These are phyloP conservation scores for Phytopythium vexans DNA, from an alignment of 352 stramenopile species.

Conservation along the genomic window DNA sequence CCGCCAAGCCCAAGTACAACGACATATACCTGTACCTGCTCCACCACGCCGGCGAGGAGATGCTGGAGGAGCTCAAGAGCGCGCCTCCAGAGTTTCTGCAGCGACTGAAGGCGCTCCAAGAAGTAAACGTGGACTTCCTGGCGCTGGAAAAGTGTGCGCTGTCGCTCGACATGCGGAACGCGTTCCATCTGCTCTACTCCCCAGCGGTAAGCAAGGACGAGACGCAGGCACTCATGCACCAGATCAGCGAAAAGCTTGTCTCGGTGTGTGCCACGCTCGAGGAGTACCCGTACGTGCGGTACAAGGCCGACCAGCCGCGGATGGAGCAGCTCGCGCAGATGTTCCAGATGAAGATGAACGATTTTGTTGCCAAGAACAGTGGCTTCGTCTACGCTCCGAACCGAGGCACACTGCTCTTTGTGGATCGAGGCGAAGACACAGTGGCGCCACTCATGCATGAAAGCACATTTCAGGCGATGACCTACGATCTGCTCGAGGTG, in stretches of 20 bases:
- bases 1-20: slow-evolving; percentile 90
- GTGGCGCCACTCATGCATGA: slow-evolving; percentile 97
- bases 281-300: slow-evolving; percentile 97
- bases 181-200: slow-evolving; percentile 81
- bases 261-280: slow-evolving; percentile 96
- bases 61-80: slow-evolving; percentile 86
- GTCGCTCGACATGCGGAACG: slow-evolving; percentile 90
- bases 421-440: slow-evolving; percentile 93
- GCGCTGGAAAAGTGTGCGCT: slow-evolving; percentile 92
- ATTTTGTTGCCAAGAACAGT: slow-evolving; percentile 90
- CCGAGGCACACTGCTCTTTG: slow-evolving; percentile 91
- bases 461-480: slow-evolving; percentile 97
- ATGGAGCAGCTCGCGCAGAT: slow-evolving; percentile 88
- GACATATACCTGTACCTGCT: slow-evolving; percentile 95
- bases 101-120: slow-evolving; percentile 84
- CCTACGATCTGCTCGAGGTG: slow-evolving; percentile 95
- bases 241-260: slow-evolving; percentile 91
- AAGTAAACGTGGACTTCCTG: slow-evolving; percentile 97
- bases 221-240: slow-evolving; percentile 29
- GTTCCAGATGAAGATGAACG: slow-evolving; percentile 96
- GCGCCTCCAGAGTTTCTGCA: slow-evolving; percentile 71
- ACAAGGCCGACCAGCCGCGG: slow-evolving; percentile 73
- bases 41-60: slow-evolving; percentile 64
- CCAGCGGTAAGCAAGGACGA: slow-evolving; percentile 45
- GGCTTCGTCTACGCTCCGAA: slow-evolving; percentile 89